These are phyloP conservation scores for Deinandra increscens DNA, from an alignment of 129 eudicot species.

Conservation along the genomic window DNA sequence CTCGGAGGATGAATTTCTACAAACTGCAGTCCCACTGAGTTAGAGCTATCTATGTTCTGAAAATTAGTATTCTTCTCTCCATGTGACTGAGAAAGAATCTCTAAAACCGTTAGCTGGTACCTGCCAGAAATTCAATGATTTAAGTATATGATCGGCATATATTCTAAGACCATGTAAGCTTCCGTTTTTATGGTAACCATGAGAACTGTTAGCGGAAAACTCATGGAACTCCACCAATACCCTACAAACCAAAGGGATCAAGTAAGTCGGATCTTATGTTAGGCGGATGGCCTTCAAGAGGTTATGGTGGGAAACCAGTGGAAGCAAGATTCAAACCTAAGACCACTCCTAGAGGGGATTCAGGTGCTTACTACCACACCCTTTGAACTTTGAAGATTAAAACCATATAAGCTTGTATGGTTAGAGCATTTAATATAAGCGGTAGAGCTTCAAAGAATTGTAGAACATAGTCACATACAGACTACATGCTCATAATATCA, in stretches of 20 bases:
- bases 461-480: neutral
- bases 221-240: too few relatives aligned
- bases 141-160: neutral
- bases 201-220: too few relatives aligned
- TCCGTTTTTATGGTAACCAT: too few relatives aligned
- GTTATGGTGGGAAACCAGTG: too few relatives aligned
- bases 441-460: neutral
- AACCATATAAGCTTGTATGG: neutral
- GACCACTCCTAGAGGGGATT: too few relatives aligned
- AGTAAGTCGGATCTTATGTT: too few relatives aligned
- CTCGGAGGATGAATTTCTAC: conserved; percentile 86
- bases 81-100: conserved; percentile 70
- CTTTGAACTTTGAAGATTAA: neutral
- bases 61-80: conserved; percentile 40
- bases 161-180: too few relatives aligned
- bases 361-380: too few relatives aligned
- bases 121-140: conserved; percentile 41
- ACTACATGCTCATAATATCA: conserved; percentile 1
- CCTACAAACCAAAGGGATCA: too few relatives aligned
- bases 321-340: too few relatives aligned
- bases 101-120: conserved; percentile 78
- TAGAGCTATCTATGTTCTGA: conserved; percentile 46
- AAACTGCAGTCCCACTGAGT: conserved; percentile 39
- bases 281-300: too few relatives aligned
- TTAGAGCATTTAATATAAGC: neutral